phyloP scores from a whole-genome alignment of 2,329 filamentous ascomycete species.

The Fusarium robinianum region DNA sequence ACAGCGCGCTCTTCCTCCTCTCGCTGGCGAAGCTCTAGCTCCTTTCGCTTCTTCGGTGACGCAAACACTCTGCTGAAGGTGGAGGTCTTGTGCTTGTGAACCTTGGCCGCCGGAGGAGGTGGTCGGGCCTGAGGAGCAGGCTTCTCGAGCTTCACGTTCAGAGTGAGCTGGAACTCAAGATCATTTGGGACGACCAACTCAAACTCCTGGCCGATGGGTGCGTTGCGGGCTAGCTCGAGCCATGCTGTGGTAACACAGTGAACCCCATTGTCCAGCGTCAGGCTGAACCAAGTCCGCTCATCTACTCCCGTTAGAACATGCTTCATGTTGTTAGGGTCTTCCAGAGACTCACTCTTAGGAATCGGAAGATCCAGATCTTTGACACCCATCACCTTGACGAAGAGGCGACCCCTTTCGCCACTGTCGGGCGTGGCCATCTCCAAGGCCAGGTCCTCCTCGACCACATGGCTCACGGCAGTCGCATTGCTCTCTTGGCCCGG shows the following conservation, averaged over 20 bases:
- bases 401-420: constrained; percentile 85
- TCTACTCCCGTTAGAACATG: constrained; percentile 54
- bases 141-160: constrained; percentile 92
- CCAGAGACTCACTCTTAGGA: constrained; percentile 73
- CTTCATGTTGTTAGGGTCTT: background rate
- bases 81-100: constrained; percentile 75
- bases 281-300: constrained; percentile 90
- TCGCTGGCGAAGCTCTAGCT: constrained; percentile 81
- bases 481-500: constrained; percentile 87
- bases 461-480: constrained; percentile 64
- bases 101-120: constrained; percentile 63
- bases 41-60: constrained; percentile 95
- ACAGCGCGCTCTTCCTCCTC: constrained; percentile 79
- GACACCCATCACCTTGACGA: constrained; percentile 98
- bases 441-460: constrained; percentile 67
- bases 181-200: constrained; percentile 97
- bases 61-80: constrained; percentile 91
- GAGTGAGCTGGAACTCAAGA: constrained; percentile 96
- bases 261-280: constrained; percentile 96
- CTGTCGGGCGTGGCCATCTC: constrained; percentile 71
- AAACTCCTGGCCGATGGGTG: constrained; percentile 96
- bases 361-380: constrained; percentile 93
- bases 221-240: constrained; percentile 88
- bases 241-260: constrained; percentile 97
- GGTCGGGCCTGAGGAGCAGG: constrained; percentile 63